Evolutionary conservation across 179 eudicot genomes (phyloP).

Genomic region (Corrigiola litoralis): DNA sequence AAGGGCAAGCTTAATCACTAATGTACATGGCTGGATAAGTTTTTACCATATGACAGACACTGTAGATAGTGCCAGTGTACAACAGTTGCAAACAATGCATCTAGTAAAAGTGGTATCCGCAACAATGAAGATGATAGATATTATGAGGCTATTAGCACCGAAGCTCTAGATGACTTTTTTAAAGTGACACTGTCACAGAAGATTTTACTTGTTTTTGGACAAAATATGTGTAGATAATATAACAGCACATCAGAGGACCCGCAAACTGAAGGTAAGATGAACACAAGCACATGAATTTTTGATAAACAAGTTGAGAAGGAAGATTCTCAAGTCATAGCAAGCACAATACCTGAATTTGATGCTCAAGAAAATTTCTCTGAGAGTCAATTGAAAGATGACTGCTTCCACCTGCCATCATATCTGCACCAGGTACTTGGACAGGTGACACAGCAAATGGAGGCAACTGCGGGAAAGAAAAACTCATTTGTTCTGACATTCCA

Average conservation of each 20-base stretch:
- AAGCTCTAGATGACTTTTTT: too few relatives aligned
- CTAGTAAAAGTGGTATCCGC: too few relatives aligned
- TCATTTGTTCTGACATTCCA: constrained; percentile 30
- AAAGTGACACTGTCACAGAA: too few relatives aligned
- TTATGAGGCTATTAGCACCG: too few relatives aligned
- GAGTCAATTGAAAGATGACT: constrained; percentile 31
- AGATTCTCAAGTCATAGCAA: neutral
- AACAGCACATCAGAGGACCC: too few relatives aligned
- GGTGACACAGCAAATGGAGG: constrained; percentile 37
- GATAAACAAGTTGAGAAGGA: neutral
- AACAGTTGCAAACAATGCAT: too few relatives aligned
- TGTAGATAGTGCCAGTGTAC: neutral
- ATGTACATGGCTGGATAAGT: neutral
- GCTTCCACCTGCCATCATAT: constrained; percentile 25
- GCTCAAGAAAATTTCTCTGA: constrained; percentile 50
- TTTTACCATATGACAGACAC: neutral
- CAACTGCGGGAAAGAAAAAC: constrained; percentile 33
- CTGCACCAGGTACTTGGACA: constrained; percentile 32
- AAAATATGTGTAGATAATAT: too few relatives aligned
- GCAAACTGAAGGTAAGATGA: too few relatives aligned
- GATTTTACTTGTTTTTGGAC: too few relatives aligned
- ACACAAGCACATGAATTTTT: neutral
- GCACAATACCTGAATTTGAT: constrained; percentile 68
- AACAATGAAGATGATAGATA: too few relatives aligned
- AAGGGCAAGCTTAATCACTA: neutral